Percentiles rank a stretch among this genome's conserved stretches.
These are phyloP conservation scores for Gentiana straminea DNA, from an alignment of 257 asterid genomes.

Conservation along the genomic window DNA sequence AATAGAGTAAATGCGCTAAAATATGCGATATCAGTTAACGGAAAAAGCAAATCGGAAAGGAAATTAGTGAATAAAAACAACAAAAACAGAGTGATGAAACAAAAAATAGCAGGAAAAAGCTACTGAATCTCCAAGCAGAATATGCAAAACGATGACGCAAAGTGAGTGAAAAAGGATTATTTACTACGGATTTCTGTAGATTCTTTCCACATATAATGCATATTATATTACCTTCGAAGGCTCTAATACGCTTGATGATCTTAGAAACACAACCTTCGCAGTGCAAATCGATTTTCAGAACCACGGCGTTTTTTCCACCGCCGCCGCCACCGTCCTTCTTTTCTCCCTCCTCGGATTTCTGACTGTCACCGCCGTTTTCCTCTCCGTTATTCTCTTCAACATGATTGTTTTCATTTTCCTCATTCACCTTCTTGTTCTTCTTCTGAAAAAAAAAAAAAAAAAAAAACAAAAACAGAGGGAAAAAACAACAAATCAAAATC, in stretches of 20 bases:
- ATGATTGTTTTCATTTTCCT: neutral
- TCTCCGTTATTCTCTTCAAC: neutral
- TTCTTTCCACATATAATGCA: neutral
- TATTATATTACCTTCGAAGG: constrained; percentile 38
- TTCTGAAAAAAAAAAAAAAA: constrained; percentile 13
- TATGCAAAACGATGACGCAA: neutral
- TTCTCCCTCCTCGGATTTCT: constrained; percentile 15
- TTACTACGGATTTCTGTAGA: neutral
- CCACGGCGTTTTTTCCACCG: constrained; percentile 19
- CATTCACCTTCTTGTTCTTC: constrained; percentile 17
- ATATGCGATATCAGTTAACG: neutral
- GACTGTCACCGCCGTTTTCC: neutral
- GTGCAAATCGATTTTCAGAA: constrained; percentile 60
- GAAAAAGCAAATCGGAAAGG: neutral
- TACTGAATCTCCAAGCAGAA: neutral
- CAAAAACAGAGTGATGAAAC: neutral
- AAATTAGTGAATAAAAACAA: too few species aligned
- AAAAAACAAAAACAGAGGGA: neutral
- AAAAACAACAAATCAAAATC: neutral
- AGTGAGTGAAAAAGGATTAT: neutral
- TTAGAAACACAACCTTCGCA: constrained; percentile 78
- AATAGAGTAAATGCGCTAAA: neutral
- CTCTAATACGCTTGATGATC: constrained; percentile 34
- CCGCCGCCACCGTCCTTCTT: constrained; percentile 17
- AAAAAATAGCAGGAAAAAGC: neutral